Base-by-base conservation (phyloP, 805 yeast species). In the Zygosaccharomyces bisporus region DNA sequence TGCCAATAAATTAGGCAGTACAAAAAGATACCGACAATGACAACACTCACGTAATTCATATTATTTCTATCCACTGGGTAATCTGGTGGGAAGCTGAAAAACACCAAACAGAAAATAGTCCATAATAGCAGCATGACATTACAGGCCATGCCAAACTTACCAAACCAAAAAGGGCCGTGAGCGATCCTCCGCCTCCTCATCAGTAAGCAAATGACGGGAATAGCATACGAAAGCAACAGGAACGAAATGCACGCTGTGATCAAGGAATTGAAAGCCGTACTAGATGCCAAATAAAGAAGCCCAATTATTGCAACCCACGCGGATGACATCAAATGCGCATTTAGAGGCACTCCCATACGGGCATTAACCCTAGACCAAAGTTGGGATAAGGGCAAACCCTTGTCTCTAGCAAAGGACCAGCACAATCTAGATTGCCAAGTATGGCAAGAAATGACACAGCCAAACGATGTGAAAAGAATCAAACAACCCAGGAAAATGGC, bases 341-440 rank as follows among this genome's bases (percentile, higher is more conserved):
- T 72, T 17, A 80, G 61, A 12, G 88, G 88, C 6, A 78, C 76
- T 30, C 79, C 83, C 9, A 77, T 62, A 39, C 66, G 69, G 12
- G 73, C 65, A 54, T 79, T 70, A 38, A 83, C 75, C 51, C 68
- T 63, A 4, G 79, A 59, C 79, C 83, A 77, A 38, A 66, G 71
- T 33, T 63, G 67, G 6, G 83, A 77, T 29, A 73, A 77, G 20
- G 85, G 85, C 45, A 83, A 67, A 19, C 86, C 89, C 39, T 77
- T 73, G 60, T 83, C 87, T 65, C 88, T 73, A 4, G 87, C 72
- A 57, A 82, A 81, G 2, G 88, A 80, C 85, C 86, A 83, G 50
- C 83, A 73, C 47, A 80, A 67, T 54, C 89, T 71, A 30, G 86
- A 80, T 55, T 79, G 84, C 85, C 86, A 81, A 4, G 86, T 80